Evolutionary conservation across 352 stramenopile genomes (phyloP).

Genomic region (Pythium sp.): DNA sequence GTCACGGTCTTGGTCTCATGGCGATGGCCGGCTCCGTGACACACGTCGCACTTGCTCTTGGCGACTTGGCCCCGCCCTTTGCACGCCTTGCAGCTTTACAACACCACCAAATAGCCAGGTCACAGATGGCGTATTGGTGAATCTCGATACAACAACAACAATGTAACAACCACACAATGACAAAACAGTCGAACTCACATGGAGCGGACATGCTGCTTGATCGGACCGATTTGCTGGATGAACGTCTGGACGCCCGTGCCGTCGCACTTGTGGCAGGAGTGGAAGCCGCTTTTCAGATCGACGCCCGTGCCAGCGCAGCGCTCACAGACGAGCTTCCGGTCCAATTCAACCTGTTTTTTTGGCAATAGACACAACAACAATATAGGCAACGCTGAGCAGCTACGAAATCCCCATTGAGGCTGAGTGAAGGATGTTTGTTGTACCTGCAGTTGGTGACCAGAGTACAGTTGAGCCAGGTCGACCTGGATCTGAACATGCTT

Average conservation of each 20-base stretch:
- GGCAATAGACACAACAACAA: neutral
- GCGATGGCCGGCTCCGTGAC: slow-evolving; percentile 27
- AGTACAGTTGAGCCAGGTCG: slow-evolving; percentile 37
- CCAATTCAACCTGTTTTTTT: slow-evolving; percentile 20
- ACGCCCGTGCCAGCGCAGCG: slow-evolving; percentile 38
- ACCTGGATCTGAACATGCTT: slow-evolving; percentile 33
- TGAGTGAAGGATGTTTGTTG: neutral
- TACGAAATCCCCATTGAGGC: neutral
- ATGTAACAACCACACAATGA: neutral
- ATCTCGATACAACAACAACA: slow-evolving; percentile 3
- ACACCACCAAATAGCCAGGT: neutral
- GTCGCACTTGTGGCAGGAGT: slow-evolving; percentile 39
- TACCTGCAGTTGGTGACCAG: slow-evolving; percentile 24
- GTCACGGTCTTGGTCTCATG: slow-evolving; percentile 23
- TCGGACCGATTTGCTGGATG: slow-evolving; percentile 35
- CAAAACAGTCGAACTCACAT: slow-evolving; percentile 18
- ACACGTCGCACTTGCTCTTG: slow-evolving; percentile 34
- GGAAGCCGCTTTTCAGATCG: slow-evolving; percentile 32
- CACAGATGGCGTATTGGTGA: neutral
- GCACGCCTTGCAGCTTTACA: slow-evolving; percentile 33
- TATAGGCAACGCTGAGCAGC: neutral
- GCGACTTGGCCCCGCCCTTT: slow-evolving; percentile 32
- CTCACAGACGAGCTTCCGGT: slow-evolving; percentile 33
- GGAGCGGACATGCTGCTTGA: slow-evolving; percentile 39
- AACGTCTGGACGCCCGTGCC: slow-evolving; percentile 31